phyloP scores from a whole-genome alignment of 1,284 basidiomycete genomes.

The Apiotrichum gracile region DNA sequence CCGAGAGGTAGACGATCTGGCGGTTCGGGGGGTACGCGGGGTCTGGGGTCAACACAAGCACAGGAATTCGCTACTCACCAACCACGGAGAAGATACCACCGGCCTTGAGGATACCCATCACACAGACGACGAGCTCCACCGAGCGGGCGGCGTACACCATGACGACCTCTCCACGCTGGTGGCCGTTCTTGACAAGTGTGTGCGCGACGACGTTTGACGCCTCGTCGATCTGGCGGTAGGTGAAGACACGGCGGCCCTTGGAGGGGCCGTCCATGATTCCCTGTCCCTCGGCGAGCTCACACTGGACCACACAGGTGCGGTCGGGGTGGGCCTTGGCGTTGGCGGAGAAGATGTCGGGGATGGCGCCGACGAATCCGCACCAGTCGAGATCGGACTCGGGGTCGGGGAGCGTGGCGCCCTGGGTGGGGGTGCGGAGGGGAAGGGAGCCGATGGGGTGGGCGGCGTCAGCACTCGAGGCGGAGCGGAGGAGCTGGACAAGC shows the following conservation, averaged over 20 bases:
- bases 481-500: conserved; percentile 68
- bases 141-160: conserved; percentile 98
- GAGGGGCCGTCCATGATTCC: conserved; percentile 43
- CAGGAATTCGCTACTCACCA: conserved; percentile 52
- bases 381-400: conserved; percentile 87
- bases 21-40: conserved; percentile 93
- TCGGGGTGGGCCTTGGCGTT: conserved; percentile 75
- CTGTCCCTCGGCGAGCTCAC: conserved; percentile 51
- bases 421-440: conserved; percentile 68
- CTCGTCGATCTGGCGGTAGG: conserved; percentile 74
- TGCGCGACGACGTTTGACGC: conserved; percentile 90
- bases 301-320: conserved; percentile 75
- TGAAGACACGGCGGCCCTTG: conserved; percentile 55
- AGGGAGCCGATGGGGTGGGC: conserved; percentile 62
- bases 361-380: conserved; percentile 95
- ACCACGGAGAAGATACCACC: conserved; percentile 98
- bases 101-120: conserved; percentile 94
- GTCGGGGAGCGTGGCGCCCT: conserved; percentile 69
- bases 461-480: conserved; percentile 60
- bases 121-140: conserved; percentile 93
- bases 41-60: conserved; percentile 52
- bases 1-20: conserved; percentile 92
- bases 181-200: conserved; percentile 74
- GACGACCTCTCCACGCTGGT: conserved; percentile 91
- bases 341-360: conserved; percentile 83